Percentiles rank a stretch among this genome's conserved stretches.
These are phyloP conservation scores for Syncephalastrum racemosum DNA, from an alignment of 371 early-diverging fungal genomes.

Conservation along the genomic window DNA sequence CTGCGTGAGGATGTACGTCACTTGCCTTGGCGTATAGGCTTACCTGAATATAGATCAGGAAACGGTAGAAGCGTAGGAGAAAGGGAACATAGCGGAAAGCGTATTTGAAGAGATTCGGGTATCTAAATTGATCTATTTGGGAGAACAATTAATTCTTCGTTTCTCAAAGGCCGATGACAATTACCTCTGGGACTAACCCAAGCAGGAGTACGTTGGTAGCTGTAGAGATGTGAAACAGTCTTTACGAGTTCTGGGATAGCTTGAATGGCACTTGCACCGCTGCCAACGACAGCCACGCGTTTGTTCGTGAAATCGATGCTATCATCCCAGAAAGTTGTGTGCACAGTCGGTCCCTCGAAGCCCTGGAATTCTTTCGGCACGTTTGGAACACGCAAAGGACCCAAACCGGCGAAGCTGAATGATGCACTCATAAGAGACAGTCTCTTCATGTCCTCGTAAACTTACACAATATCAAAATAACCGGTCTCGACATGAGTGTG, in stretches of 20 bases:
- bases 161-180: neutral
- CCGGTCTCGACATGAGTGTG: slow-evolving; percentile 7
- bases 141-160: neutral
- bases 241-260: slow-evolving; percentile 48
- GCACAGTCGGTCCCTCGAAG: slow-evolving; percentile 47
- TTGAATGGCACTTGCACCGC: slow-evolving; percentile 58
- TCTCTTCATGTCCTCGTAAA: slow-evolving; percentile 5
- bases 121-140: neutral
- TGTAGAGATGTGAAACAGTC: slow-evolving; percentile 39
- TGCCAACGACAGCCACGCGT: slow-evolving; percentile 54
- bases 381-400: slow-evolving; percentile 50
- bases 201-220: slow-evolving; percentile 63
- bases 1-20: neutral
- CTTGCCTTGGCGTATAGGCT: slow-evolving; percentile 5
- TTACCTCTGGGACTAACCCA: slow-evolving; percentile 13
- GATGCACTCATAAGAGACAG: slow-evolving; percentile 18
- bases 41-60: slow-evolving; percentile 17
- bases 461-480: slow-evolving; percentile 38
- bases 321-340: slow-evolving; percentile 52
- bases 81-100: slow-evolving; percentile 11
- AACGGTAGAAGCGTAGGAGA: slow-evolving; percentile 19
- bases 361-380: slow-evolving; percentile 48
- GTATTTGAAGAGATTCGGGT: neutral
- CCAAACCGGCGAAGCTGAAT: slow-evolving; percentile 29
- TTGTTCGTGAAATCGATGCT: slow-evolving; percentile 46